Base-by-base conservation (phyloP, 495 filamentous ascomycete species). In the Lasiosphaeriaceae sp. region DNA sequence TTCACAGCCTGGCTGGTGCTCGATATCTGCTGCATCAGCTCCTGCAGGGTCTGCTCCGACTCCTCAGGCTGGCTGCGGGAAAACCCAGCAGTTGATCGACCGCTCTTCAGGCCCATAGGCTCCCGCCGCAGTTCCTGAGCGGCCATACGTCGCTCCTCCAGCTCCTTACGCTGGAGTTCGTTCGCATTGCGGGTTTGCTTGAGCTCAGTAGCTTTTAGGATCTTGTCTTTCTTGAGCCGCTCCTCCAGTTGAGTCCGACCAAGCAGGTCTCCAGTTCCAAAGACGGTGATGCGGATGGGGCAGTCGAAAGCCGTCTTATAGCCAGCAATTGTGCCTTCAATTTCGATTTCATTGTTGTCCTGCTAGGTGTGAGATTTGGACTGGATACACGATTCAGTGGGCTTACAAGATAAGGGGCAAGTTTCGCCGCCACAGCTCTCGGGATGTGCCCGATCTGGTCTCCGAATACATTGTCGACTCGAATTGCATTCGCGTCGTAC, bases 401-500 rank as follows among this genome's bases (percentile, higher is more conserved):
- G 41, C 50, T 35, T 45, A 66, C 71, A 37, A 96, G 79, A 62
- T 90, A 92, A 1, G 78, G 80, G 0, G 90, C 87, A 22, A 97
- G 74, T 66, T 89, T 92, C 12, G 74, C 71, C 2, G 86, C 90
- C 24, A 90, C 65, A 0, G 53, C 66, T 14, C 82, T 73, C 2
- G 89, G 86, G 41, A 97, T 79, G 68, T 96, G 90, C 2, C 92
- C 92, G 56, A 96, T 88, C 62, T 96, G 91, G 2, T 56, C 67
- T 20, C 86, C 79, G 69, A 87, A 81, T n/a, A 91, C 88, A 70
- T 95, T 96, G 57, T 87, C 76, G 2, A 94, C 81, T 6, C 83
- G 83, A 49, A 96, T 89, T 2, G 90, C 90, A 74, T 95, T 95
- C 3, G 66, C 56, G 62, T 94, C 90, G 62, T 89, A 92, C 52